Base-by-base conservation (phyloP, 2,329 filamentous ascomycete genomes). In the Xylariaceae sp. region DNA sequence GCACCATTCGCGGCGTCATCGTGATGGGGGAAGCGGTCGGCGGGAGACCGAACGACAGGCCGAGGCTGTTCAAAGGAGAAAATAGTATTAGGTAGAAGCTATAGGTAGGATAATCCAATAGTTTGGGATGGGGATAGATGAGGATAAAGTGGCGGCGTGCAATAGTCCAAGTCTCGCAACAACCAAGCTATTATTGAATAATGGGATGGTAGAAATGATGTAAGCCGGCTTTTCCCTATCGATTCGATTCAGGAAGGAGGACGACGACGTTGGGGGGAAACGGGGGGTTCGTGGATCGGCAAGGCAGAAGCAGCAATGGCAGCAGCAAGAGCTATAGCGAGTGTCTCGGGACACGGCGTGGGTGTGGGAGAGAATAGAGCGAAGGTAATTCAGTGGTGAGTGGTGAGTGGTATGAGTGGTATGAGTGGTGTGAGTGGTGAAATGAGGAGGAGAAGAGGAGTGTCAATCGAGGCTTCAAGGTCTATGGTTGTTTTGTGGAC, bases 1-100 rank as follows among this genome's bases (percentile, higher is more conserved):
- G 80, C 73, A 92, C 93, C 92, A 96, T 96, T 82, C 94, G 93
- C 72, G 90, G 90, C 79, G 91, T 87, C 91, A 95, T 95, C 75
- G 72, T 81, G 66, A 64, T 63, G 61, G 59, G 52, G 56, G 49
- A 45, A 53, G 53, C 41, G 61, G 63, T 60, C 73, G 26, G 66
- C 60, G 41, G 66, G 69, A 43, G 63, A 72, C 19, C 71, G 67
- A 60, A 21, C 17, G 47, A 48, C 21, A 41, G 47, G 36, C 14
- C 23, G 24, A 28, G 37, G 24, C 21, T 47, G 33, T 49, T 51
- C 36, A 52, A 57, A 49, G 41, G 46, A 5, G 24, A 52, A 53
- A 43, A 39, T 44, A 40, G 41, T 45, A 53, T 60, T 60, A 61
- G 44, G 53, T 43, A 58, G 50, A 44, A 45, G 51, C 41, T 58